Evolutionary conservation across 2,329 filamentous ascomycete genomes (phyloP).

Genomic region (Myriangium duriaei): DNA sequence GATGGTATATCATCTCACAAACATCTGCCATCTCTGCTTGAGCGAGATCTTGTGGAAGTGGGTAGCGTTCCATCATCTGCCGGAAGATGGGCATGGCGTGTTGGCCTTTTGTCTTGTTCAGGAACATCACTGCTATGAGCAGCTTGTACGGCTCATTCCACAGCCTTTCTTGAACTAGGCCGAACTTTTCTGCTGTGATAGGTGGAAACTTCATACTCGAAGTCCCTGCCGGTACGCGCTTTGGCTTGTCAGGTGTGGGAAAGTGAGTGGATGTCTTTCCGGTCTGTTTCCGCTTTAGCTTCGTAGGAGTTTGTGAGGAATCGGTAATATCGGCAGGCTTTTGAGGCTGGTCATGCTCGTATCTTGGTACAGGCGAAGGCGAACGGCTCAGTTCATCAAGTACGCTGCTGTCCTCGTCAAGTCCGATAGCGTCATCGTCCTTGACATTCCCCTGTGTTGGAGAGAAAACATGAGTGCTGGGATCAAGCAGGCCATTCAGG

Average conservation of each 20-base stretch:
- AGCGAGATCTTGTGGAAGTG: slow-evolving; percentile 51
- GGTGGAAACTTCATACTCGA: slow-evolving; percentile 52
- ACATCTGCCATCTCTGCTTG: slow-evolving; percentile 45
- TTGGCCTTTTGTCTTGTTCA: slow-evolving; percentile 66
- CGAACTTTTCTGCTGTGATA: slow-evolving; percentile 51
- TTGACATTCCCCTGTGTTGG: neutral
- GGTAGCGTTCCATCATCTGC: slow-evolving; percentile 53
- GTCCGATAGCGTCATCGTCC: neutral
- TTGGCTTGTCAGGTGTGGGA: slow-evolving; percentile 16
- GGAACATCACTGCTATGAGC: slow-evolving; percentile 69
- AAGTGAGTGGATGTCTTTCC: slow-evolving; percentile 23
- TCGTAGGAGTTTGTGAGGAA: slow-evolving; percentile 1
- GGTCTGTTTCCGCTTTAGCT: slow-evolving; percentile 21
- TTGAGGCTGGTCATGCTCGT: neutral
- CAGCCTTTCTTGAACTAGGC: slow-evolving; percentile 73
- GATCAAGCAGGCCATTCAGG: too few species aligned
- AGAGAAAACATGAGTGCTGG: too few species aligned
- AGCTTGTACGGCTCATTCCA: slow-evolving; percentile 62
- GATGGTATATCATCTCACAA: slow-evolving; percentile 49
- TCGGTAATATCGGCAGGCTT: neutral
- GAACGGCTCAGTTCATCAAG: slow-evolving; percentile 1
- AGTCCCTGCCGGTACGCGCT: slow-evolving; percentile 20
- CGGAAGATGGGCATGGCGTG: slow-evolving; percentile 67
- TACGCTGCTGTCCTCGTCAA: neutral
- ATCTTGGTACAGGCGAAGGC: slow-evolving; percentile 1